Percentiles rank a stretch among this genome's conserved stretches.
Evolutionary conservation across 805 yeast species (phyloP).

Genomic region (Candida easanensis): DNA sequence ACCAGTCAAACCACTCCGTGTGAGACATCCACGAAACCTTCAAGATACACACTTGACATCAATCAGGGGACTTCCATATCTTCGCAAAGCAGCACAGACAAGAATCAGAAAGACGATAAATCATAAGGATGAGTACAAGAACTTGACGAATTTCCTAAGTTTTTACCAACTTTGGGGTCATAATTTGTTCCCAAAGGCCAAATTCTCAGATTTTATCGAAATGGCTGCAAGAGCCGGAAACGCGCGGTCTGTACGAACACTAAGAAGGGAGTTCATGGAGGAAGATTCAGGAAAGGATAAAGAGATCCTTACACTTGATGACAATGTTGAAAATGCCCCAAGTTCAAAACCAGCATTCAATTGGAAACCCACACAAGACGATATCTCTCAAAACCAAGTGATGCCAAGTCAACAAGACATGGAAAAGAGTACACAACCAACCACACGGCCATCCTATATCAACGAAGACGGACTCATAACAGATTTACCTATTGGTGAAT

Average conservation of each 20-base stretch:
- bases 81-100: slow-evolving; percentile 36
- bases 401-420: too few species aligned
- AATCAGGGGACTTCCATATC: slow-evolving; percentile 51
- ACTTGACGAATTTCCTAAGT: slow-evolving; percentile 46
- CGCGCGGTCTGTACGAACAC: slow-evolving; percentile 38
- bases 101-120: slow-evolving; percentile 22
- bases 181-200: slow-evolving; percentile 73
- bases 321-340: too few species aligned
- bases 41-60: slow-evolving; percentile 50
- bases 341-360: too few species aligned
- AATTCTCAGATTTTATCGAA: slow-evolving; percentile 64
- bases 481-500: not conserved
- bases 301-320: too few species aligned
- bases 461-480: too few species aligned
- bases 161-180: slow-evolving; percentile 78
- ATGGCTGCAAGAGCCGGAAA: slow-evolving; percentile 50
- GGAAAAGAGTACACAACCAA: too few species aligned
- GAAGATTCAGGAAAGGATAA: slow-evolving; percentile 32
- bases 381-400: too few species aligned
- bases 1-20: slow-evolving; percentile 8
- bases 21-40: slow-evolving; percentile 33
- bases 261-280: slow-evolving; percentile 38
- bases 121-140: slow-evolving; percentile 45
- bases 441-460: too few species aligned
- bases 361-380: too few species aligned